A percentile compares a stretch with the other conserved stretches of the same genome.
Evolutionary conservation across 2,329 filamentous ascomycete genomes (phyloP).

Genomic region (Colletotrichum incanum): DNA sequence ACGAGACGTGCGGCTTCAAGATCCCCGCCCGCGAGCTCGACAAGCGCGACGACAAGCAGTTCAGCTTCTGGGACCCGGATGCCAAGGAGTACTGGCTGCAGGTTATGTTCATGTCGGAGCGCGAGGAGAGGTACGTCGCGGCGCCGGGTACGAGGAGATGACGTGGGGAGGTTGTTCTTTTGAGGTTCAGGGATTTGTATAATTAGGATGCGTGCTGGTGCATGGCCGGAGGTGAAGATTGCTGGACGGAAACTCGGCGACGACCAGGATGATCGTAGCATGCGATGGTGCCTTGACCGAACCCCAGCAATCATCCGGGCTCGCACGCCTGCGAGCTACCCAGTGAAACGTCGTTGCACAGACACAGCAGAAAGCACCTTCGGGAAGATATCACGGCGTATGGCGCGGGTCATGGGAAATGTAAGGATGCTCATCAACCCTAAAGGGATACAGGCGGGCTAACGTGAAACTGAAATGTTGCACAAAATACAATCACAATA

Average conservation of each 20-base stretch:
- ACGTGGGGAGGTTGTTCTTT: conserved; percentile 34
- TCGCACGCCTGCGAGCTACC: background rate
- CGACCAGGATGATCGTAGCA: background rate
- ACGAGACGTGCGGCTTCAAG: conserved; percentile 98
- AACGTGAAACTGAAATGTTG: conserved; percentile 7
- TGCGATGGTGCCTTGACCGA: background rate
- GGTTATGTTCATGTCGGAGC: conserved; percentile 98
- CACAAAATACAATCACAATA: conserved; percentile 6
- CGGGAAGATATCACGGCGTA: conserved; percentile 26
- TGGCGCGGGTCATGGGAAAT: conserved; percentile 24
- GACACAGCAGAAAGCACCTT: background rate
- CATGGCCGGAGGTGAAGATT: background rate
- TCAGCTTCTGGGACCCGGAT: conserved; percentile 96
- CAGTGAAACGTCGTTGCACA: background rate
- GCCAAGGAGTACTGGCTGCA: conserved; percentile 98
- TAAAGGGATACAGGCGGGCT: background rate
- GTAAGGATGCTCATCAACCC: conserved; percentile 16
- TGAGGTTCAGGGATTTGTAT: background rate
- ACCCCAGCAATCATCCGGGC: background rate
- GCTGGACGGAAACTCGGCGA: background rate
- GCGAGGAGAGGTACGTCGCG: conserved; percentile 88
- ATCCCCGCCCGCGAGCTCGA: conserved; percentile 95
- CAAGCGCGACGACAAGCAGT: conserved; percentile 88
- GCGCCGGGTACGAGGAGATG: conserved; percentile 72
- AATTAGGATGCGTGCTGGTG: background rate